Conservation (phyloP, 257 asterid species). For the Solanum phureja region DNA sequence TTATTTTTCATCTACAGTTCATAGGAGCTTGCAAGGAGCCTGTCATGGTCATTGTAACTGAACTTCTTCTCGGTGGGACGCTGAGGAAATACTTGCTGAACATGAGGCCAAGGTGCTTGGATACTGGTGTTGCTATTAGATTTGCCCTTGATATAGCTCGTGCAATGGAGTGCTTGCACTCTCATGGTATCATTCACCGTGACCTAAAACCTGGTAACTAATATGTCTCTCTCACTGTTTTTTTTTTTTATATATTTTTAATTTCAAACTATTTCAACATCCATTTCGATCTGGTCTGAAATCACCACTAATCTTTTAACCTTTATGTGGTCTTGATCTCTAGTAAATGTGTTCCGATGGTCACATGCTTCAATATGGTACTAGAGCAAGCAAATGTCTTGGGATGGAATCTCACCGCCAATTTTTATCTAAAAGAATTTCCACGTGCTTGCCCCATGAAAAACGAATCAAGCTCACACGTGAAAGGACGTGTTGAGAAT, state of each 20-base stretch:
- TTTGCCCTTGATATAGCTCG: conserved; percentile 91
- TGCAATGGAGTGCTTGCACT: conserved; percentile 90
- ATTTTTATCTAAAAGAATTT: neutral
- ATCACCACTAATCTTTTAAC: neutral
- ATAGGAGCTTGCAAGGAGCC: conserved; percentile 97
- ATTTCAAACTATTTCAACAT: neutral
- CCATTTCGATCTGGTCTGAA: neutral
- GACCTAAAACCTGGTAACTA: conserved; percentile 82
- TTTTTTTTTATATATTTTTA: neutral
- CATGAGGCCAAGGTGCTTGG: conserved; percentile 69
- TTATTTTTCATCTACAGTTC: conserved; percentile 29
- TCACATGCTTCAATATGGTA: neutral
- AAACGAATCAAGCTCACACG: neutral
- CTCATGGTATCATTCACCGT: conserved; percentile 89
- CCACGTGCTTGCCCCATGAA: neutral
- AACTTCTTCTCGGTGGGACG: conserved; percentile 80
- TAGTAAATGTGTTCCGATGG: neutral
- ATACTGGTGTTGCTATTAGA: conserved; percentile 56
- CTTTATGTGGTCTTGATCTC: neutral
- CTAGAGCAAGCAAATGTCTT: neutral
- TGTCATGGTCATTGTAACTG: conserved; percentile 82
- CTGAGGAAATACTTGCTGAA: conserved; percentile 59
- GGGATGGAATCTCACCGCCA: neutral
- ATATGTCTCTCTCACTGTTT: neutral
- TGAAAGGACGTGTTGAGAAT: neutral